Conservation (phyloP, 495 filamentous ascomycete species). For the Talaromyces trachyspermus region DNA sequence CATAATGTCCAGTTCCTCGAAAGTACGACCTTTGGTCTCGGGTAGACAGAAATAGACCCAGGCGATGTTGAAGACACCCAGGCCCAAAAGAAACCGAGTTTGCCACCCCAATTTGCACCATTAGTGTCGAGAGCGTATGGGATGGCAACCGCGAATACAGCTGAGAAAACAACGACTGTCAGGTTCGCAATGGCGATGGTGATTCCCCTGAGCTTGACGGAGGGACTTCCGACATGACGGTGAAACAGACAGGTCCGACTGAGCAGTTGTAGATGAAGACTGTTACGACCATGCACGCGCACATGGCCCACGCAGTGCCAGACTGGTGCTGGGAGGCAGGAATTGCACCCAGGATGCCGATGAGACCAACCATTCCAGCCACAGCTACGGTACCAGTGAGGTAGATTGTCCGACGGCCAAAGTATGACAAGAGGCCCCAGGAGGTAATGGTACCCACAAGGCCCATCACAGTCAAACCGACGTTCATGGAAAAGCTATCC, state of each 20-base stretch:
- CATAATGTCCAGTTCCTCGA: conserved; percentile 42
- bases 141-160: conserved; percentile 56
- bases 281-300: conserved; percentile 50
- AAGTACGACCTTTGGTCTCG: conserved; percentile 51
- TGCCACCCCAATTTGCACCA: conserved; percentile 53
- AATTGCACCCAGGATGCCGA: conserved; percentile 51
- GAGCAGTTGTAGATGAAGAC: conserved; percentile 51
- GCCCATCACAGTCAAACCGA: conserved; percentile 61
- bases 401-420: conserved; percentile 50
- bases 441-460: conserved; percentile 56
- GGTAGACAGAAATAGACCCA: conserved; percentile 49
- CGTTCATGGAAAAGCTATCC: conserved; percentile 55
- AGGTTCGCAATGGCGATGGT: conserved; percentile 59
- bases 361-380: conserved; percentile 45
- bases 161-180: conserved; percentile 47
- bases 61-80: too few relatives aligned
- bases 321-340: conserved; percentile 34
- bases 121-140: conserved; percentile 62
- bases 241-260: conserved; percentile 57
- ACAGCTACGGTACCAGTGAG: conserved; percentile 42
- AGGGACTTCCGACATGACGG: conserved; percentile 56
- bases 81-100: conserved; percentile 64
- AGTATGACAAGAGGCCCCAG: conserved; percentile 55
- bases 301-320: conserved; percentile 42
- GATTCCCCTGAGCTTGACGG: conserved; percentile 50